A percentile compares a stretch with the other conserved stretches of the same genome.
phyloP scores from a whole-genome alignment of 441 rosid species.

The Eutrema salsugineum region DNA sequence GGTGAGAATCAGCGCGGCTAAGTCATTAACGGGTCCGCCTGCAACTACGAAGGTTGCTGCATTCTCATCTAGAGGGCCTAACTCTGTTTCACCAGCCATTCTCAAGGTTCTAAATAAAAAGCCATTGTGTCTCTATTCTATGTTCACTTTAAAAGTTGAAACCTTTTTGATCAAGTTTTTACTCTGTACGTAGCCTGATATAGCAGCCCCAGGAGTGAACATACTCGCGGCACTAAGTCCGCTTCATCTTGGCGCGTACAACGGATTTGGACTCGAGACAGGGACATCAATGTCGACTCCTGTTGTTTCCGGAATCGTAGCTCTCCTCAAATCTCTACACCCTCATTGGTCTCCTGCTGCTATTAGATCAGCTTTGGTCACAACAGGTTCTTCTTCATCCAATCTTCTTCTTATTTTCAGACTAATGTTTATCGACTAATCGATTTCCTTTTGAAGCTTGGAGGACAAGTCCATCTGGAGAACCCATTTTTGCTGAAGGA shows the following conservation, averaged over 20 bases:
- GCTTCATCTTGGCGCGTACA: background rate
- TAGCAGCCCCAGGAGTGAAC: slow-evolving; percentile 48
- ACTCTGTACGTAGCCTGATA: slow-evolving; percentile 41
- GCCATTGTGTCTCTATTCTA: background rate
- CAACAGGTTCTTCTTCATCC: slow-evolving; percentile 27
- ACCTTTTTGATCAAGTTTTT: background rate
- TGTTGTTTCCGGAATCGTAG: slow-evolving; percentile 35
- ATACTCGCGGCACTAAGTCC: slow-evolving; percentile 37
- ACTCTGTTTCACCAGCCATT: slow-evolving; percentile 23
- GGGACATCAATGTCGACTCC: slow-evolving; percentile 49
- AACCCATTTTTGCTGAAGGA: slow-evolving; percentile 38
- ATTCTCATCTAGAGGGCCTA: slow-evolving; percentile 25
- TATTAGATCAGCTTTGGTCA: slow-evolving; percentile 40
- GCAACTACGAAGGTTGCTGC: slow-evolving; percentile 12
- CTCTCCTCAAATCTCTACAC: slow-evolving; percentile 31
- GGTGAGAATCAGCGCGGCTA: slow-evolving; percentile 5
- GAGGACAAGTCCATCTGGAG: slow-evolving; percentile 41
- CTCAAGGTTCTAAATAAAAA: slow-evolving; percentile 17
- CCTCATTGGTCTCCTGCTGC: slow-evolving; percentile 46
- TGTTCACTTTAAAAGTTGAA: background rate
- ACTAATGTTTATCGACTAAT: background rate
- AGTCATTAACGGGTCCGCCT: background rate
- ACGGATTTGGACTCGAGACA: slow-evolving; percentile 20
- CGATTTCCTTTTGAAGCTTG: slow-evolving; percentile 34
- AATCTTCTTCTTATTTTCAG: background rate